Evolutionary conservation across 1,284 basidiomycete genomes (phyloP), one percentile per base, ranked within the genome.

Genomic region (Tetrapyrgos nigripes): DNA sequence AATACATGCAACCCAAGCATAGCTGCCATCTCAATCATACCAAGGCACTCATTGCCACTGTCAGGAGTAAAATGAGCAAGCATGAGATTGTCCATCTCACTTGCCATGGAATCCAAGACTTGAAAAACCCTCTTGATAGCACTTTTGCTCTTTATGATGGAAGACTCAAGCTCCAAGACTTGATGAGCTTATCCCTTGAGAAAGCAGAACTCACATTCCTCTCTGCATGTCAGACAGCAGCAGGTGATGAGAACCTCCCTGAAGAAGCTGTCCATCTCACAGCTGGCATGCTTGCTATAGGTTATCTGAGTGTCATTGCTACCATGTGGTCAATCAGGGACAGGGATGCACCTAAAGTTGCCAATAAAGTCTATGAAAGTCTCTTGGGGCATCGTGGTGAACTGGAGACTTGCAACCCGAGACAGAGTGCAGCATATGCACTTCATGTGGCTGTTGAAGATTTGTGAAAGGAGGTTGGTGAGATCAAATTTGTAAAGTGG

Each of bases 231-330:
- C 53, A 65, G 28, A 65, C 64, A 10, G 62, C 60, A 3, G 61
- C 43, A 40, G 64, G 64, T n/a, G n/a, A n/a, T n/a, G n/a, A n/a
- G n/a, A n/a, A n/a, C n/a, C n/a, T n/a, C n/a, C n/a, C n/a, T n/a
- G 64, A 65, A 47, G 65, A 67, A 44, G 59, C 61, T 13, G 59
- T 67, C 54, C 64, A 61, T 40, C 45, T 67, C 13, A 64, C 54
- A n/a, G 62, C 60, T 21, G 61, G 56, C 13, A 43, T 66, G n/a
- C 46, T 64, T 10, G 55, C 57, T 51, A 29, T 53, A 3, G 64
- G 65, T 31, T 67, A 64, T 53, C 65, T 2, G 65, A n/a, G n/a
- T n/a, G n/a, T n/a, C n/a, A n/a, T n/a, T n/a, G n/a, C n/a, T n/a
- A n/a, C n/a, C n/a, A n/a, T 67, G 66, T 67, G 66, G 66, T 64